A percentile compares a stretch with the other conserved stretches of the same genome.
Evolutionary conservation across 2,329 filamentous ascomycete species (phyloP).

Genomic region (Cadophora luteo-olivacea): DNA sequence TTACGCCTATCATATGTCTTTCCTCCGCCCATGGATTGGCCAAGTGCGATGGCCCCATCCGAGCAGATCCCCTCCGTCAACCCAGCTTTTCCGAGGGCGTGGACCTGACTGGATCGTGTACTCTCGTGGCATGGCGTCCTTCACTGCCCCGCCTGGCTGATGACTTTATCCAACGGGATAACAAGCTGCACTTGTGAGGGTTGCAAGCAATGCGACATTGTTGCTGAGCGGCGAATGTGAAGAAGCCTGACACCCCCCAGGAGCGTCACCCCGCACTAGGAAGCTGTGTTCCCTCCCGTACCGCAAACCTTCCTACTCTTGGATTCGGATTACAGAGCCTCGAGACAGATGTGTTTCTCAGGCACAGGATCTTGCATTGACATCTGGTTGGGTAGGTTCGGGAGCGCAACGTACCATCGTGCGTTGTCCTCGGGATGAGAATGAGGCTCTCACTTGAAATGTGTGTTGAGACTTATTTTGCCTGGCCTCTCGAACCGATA

Average conservation of each 20-base stretch:
- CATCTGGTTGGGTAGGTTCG: not conserved
- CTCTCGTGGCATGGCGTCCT: not conserved
- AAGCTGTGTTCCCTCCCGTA: not conserved
- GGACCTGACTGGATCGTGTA: not conserved
- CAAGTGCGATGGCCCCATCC: not conserved
- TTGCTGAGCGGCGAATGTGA: not conserved
- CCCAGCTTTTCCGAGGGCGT: not conserved
- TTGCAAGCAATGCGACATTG: not conserved
- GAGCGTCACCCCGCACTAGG: not conserved
- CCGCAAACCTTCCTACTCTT: constrained; percentile 5
- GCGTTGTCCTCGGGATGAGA: constrained; percentile 8
- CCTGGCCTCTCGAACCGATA: not conserved
- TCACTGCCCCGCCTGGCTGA: not conserved
- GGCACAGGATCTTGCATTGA: constrained; percentile 1
- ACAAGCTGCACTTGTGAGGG: not conserved
- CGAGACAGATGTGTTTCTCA: not conserved
- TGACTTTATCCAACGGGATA: not conserved
- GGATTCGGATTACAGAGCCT: not conserved
- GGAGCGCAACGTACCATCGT: not conserved
- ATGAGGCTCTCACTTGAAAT: constrained; percentile 9
- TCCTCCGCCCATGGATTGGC: not conserved
- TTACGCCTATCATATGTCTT: not conserved
- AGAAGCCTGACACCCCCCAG: not conserved
- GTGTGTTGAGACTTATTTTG: constrained; percentile 3
- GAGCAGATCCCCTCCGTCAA: not conserved